Conservation (phyloP, 371 early-diverging fungal species). For the Rhizomucor miehei region DNA sequence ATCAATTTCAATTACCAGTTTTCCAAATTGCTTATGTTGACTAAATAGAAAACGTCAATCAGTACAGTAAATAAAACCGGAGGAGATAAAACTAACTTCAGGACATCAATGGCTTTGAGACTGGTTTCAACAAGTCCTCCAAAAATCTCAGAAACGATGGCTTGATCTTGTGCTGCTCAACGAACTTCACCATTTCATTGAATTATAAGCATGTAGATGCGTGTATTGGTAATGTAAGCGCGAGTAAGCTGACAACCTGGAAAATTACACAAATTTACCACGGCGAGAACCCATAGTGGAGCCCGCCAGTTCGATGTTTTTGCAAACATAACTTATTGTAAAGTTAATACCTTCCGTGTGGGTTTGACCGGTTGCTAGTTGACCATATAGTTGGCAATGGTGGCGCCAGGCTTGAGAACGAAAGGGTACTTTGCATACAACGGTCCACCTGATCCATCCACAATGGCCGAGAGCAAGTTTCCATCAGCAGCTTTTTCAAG, state of each 20-base stretch:
- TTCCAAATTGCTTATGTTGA: conserved; percentile 6
- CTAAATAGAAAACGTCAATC: not conserved
- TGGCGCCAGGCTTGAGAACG: conserved; percentile 54
- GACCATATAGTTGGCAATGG: conserved; percentile 58
- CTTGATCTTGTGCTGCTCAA: conserved; percentile 50
- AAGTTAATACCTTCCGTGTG: conserved; percentile 34
- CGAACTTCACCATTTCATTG: conserved; percentile 58
- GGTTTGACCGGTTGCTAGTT: conserved; percentile 36
- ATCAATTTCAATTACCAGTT: conserved; percentile 7
- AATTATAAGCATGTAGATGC: conserved; percentile 30
- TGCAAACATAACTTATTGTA: conserved; percentile 48
- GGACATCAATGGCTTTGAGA: conserved; percentile 34
- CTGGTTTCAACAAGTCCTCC: conserved; percentile 41
- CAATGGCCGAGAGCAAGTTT: conserved; percentile 50
- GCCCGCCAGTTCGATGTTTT: conserved; percentile 61
- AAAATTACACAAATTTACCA: conserved; percentile 9
- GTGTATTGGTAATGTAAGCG: not conserved
- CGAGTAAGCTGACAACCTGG: not conserved
- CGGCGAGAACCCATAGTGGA: conserved; percentile 67
- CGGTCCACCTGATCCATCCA: conserved; percentile 72
- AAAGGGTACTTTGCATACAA: conserved; percentile 34
- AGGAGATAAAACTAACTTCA: conserved; percentile 3
- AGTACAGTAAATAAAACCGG: not conserved
- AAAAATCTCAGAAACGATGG: conserved; percentile 67
- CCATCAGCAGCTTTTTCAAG: conserved; percentile 40